Evolutionary conservation across 345 rosid species (phyloP).

Genomic region (Rhizophora apiculata): DNA sequence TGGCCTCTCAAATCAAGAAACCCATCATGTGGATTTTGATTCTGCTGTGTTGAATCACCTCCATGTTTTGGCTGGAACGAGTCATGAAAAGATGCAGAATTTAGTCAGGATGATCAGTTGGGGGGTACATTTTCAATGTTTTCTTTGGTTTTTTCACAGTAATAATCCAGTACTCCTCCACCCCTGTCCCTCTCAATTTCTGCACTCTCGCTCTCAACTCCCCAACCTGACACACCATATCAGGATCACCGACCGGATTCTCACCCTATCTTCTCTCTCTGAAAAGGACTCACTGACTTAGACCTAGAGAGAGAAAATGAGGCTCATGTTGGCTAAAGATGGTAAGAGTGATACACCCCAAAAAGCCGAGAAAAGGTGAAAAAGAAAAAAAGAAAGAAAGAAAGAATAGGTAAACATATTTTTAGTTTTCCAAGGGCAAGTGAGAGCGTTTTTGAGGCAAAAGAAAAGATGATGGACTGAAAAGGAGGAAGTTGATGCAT

Average conservation of each 20-base stretch:
- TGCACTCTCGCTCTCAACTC: too few species aligned
- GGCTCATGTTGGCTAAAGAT: slow-evolving; percentile 17
- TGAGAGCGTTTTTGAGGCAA: neutral
- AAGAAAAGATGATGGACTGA: slow-evolving; percentile 21
- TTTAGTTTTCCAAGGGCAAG: slow-evolving; percentile 9
- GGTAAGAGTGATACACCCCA: slow-evolving; percentile 14
- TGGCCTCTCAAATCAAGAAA: slow-evolving; percentile 16
- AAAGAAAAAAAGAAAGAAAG: neutral
- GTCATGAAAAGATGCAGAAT: neutral
- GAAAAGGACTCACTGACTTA: neutral
- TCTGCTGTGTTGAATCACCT: neutral
- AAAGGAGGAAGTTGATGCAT: slow-evolving; percentile 10
- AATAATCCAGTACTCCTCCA: too few species aligned
- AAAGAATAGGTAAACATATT: slow-evolving; percentile 5
- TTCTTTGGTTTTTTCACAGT: neutral
- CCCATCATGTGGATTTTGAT: slow-evolving; percentile 14
- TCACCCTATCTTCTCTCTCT: slow-evolving; percentile 7
- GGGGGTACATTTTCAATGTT: neutral
- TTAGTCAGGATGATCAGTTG: neutral
- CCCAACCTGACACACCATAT: too few species aligned
- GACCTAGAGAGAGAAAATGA: too few species aligned
- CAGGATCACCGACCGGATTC: neutral
- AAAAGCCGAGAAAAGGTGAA: neutral
- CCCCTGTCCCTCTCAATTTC: neutral
- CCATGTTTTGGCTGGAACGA: slow-evolving; percentile 14